Base-by-base conservation (phyloP, 495 filamentous ascomycete species). In the Annulohypoxylon bovei region DNA sequence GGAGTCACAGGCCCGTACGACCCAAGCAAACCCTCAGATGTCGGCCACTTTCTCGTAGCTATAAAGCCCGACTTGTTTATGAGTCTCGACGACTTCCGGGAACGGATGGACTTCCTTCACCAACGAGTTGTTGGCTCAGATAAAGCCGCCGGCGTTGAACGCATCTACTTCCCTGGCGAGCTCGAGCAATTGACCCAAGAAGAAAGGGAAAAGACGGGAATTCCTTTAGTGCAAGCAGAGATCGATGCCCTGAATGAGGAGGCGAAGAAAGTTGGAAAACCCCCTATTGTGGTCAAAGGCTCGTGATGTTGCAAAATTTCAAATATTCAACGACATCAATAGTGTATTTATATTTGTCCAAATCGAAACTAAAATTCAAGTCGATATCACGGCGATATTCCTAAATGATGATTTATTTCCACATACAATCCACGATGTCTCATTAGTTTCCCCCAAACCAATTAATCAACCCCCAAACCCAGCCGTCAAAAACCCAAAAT, bases 151-250 rank as follows among this genome's bases (percentile, higher is more conserved):
- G 90, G 89, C 0, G 89, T 93, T n/a, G 89, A 92, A 3, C 80
- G 87, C 49, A 91, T 94, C 6, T 94, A 91, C 71, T 94, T 92
- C 73, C 91, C 91, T 0, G 91, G 91, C 1, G 91, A 94, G 79
- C 88, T 93, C 64, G 91, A 94, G 79, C 87, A 88, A 71, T 64
- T 89, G 50, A 88, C 72, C 0, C 80, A 88, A 61, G 84, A 88
- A 68, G 76, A 86, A 67, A 82, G 91, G 30, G 53, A 82, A 33
- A 74, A 63, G 35, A 80, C 82, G 9, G 91, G 91, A 0, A 92
- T 94, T 59, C 91, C 91, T 2, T 87, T 86, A 61, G 87, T 87
- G 0, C 77, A 86, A 53, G 85, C 84, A 0, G 91, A 94, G 76
- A 82, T 94, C 64, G 86, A 86, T 32, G 81, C 81, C 1, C 78